Conservation (phyloP, 2,329 filamentous ascomycete species). For the Aspergillus proliferans region DNA sequence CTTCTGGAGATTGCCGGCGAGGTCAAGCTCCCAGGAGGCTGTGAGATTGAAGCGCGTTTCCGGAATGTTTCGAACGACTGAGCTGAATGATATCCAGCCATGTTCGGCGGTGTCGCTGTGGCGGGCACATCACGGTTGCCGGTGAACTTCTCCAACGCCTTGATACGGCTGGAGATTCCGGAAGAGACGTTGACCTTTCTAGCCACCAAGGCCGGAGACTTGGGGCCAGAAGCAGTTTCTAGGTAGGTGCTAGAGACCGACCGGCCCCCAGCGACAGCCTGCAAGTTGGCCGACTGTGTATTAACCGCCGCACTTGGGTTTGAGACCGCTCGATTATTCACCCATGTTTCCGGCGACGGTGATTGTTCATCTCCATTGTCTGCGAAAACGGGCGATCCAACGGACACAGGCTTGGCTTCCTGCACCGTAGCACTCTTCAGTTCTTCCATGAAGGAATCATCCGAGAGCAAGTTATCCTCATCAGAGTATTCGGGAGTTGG, state of each 20-base stretch:
- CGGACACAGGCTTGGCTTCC: conserved; percentile 72
- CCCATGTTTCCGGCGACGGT: conserved; percentile 25
- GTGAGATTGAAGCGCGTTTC: conserved; percentile 36
- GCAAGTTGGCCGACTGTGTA: conserved; percentile 19
- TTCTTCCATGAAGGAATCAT: conserved; percentile 80
- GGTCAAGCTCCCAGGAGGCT: conserved; percentile 21
- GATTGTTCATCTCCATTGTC: conserved; percentile 25
- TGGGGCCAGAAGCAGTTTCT: conserved; percentile 20
- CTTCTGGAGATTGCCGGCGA: conserved; percentile 18
- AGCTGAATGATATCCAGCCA: conserved; percentile 53
- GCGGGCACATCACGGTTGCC: conserved; percentile 39
- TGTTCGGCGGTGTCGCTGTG: conserved; percentile 19
- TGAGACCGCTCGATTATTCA: conserved; percentile 35
- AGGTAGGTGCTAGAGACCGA: conserved; percentile 34
- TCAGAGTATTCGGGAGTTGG: conserved; percentile 35
- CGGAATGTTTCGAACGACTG: conserved; percentile 50
- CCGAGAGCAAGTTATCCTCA: conserved; percentile 42
- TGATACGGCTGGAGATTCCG: conserved; percentile 90
- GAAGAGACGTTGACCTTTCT: conserved; percentile 81
- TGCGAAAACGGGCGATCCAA: conserved; percentile 60
- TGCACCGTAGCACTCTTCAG: conserved; percentile 73
- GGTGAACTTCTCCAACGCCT: conserved; percentile 75
- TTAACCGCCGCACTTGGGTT: conserved; percentile 28
- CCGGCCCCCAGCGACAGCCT: conserved; percentile 27
- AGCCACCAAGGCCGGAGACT: conserved; percentile 46